Percentiles rank a stretch among this genome's conserved stretches.
phyloP scores from a whole-genome alignment of 139 green algal species.

The Chlamydomonas eustigma region DNA sequence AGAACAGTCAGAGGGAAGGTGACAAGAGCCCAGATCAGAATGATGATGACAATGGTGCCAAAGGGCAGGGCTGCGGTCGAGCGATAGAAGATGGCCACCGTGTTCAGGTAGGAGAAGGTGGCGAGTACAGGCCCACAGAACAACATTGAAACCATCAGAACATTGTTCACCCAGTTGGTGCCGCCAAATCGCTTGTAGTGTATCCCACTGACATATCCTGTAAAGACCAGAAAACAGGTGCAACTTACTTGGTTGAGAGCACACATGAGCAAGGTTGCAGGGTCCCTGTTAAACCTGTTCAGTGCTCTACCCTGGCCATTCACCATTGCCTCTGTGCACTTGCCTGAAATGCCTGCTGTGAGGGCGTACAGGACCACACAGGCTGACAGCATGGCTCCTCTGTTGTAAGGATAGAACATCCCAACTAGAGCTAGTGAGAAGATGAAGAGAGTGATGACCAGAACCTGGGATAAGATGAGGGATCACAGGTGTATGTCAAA shows the following conservation, averaged over 20 bases:
- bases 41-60: conserved; percentile 81
- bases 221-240: not conserved
- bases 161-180: conserved; percentile 72
- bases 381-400: conserved; percentile 74
- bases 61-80: conserved; percentile 76
- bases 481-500: too few relatives aligned
- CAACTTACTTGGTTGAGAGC: not conserved
- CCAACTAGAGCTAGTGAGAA: conserved; percentile 82
- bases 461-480: conserved; percentile 39
- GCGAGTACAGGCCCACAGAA: conserved; percentile 75
- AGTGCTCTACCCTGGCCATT: too few relatives aligned
- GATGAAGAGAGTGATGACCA: conserved; percentile 74
- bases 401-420: conserved; percentile 93
- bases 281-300: too few relatives aligned
- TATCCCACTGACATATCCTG: conserved; percentile 77
- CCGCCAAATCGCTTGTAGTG: conserved; percentile 88
- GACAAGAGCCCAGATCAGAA: conserved; percentile 77
- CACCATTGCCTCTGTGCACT: too few relatives aligned
- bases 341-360: conserved; percentile 68
- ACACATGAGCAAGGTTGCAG: too few relatives aligned
- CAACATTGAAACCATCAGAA: conserved; percentile 65
- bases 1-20: conserved; percentile 90
- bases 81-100: conserved; percentile 43
- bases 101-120: conserved; percentile 85
- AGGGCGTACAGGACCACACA: conserved; percentile 89